A percentile compares a stretch with the other conserved stretches of the same genome.
Conservation (phyloP, 257 asterid species). For the Nicotiana knightiana region DNA sequence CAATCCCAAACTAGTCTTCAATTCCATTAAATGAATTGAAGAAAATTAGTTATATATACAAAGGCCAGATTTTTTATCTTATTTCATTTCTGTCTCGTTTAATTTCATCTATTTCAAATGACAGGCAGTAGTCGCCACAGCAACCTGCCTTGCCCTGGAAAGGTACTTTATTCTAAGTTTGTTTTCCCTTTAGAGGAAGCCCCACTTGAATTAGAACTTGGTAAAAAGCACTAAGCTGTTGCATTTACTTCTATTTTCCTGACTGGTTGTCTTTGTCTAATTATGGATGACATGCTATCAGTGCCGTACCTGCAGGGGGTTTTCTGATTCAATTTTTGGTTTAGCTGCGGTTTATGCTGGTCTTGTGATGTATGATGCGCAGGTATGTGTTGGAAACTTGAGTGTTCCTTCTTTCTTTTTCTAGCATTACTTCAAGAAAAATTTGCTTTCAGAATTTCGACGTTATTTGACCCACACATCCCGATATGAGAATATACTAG, state of each 20-base stretch:
- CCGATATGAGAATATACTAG: neutral
- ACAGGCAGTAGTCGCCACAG: slow-evolving; percentile 73
- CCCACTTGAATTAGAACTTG: neutral
- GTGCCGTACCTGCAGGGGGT: slow-evolving; percentile 57
- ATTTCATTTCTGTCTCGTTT: neutral
- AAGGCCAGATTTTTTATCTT: neutral
- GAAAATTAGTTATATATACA: neutral
- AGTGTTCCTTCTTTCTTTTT: neutral
- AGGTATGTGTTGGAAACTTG: slow-evolving; percentile 45
- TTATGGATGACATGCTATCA: neutral
- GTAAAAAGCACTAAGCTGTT: neutral
- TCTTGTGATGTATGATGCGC: slow-evolving; percentile 88
- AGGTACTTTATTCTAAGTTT: slow-evolving; percentile 28
- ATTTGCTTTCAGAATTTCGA: neutral
- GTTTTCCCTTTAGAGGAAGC: neutral
- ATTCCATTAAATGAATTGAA: neutral
- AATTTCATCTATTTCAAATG: slow-evolving; percentile 7
- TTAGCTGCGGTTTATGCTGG: slow-evolving; percentile 76
- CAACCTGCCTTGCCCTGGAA: slow-evolving; percentile 66
- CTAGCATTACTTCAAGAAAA: neutral
- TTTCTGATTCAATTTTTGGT: slow-evolving; percentile 76
- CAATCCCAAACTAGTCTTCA: neutral
- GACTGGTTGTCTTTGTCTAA: neutral
- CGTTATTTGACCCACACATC: neutral
- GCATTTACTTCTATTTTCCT: neutral